Percentiles rank a stretch among this genome's conserved stretches.
Evolutionary conservation across 305 asterid genomes (phyloP).

Genomic region (Nicotiana rustica): DNA sequence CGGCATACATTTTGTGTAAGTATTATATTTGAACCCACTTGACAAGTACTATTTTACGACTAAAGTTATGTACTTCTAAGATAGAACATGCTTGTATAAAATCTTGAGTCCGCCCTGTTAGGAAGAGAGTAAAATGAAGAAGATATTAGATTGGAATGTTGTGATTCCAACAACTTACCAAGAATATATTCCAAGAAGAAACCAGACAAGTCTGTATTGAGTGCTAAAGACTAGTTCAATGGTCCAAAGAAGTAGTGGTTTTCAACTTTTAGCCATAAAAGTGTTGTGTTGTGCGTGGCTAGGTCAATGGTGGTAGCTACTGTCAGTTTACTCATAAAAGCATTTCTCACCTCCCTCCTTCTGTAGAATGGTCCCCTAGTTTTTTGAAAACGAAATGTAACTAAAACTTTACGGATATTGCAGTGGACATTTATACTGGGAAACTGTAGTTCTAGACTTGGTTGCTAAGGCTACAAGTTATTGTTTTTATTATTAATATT

Average conservation of each 20-base stretch:
- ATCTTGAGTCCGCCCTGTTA: no score
- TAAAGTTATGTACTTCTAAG: no score
- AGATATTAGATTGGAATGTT: constrained; percentile 29
- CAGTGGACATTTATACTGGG: constrained; percentile 6
- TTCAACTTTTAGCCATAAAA: constrained; percentile 27
- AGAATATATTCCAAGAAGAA: constrained; percentile 25
- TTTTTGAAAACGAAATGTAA: constrained; percentile 27
- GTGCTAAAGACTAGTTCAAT: constrained; percentile 29
- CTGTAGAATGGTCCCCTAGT: constrained; percentile 28
- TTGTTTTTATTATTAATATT: not conserved
- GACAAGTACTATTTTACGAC: no score
- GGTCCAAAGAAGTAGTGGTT: constrained; percentile 28
- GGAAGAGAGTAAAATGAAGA: not conserved
- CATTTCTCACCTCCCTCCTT: constrained; percentile 1
- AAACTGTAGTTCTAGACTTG: not conserved
- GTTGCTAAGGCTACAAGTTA: constrained; percentile 10
- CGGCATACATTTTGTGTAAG: no score
- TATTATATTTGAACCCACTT: no score
- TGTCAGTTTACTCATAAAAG: constrained; percentile 31
- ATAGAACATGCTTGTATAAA: no score
- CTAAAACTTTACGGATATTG: not conserved
- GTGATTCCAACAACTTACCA: constrained; percentile 23
- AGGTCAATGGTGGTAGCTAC: constrained; percentile 16
- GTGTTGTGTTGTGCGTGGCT: constrained; percentile 5
- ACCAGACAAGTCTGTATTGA: constrained; percentile 28